phyloP scores from a whole-genome alignment of 371 early-diverging fungal genomes.

The Mortierella sp. region DNA sequence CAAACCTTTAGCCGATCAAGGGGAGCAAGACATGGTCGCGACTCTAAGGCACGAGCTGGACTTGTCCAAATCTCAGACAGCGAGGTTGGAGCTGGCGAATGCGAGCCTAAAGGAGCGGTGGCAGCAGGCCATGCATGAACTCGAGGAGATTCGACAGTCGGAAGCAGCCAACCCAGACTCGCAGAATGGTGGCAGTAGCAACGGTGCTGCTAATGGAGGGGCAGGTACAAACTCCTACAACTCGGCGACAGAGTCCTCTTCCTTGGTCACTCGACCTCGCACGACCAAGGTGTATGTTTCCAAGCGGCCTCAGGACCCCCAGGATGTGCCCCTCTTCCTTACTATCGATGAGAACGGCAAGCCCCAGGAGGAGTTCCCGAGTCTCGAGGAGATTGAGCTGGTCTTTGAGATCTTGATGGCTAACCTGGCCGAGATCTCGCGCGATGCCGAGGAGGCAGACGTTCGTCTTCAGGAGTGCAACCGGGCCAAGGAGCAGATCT shows the following conservation, averaged over 20 bases:
- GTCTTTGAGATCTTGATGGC: constrained; percentile 69
- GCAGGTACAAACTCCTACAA: neutral
- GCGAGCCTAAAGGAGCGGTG: constrained; percentile 51
- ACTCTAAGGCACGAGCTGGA: constrained; percentile 40
- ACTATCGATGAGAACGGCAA: constrained; percentile 31
- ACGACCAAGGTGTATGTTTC: constrained; percentile 37
- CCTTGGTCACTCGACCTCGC: neutral
- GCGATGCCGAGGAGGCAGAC: constrained; percentile 65
- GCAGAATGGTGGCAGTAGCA: neutral
- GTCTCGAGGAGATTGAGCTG: constrained; percentile 68
- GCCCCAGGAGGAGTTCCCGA: constrained; percentile 29
- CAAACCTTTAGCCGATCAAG: neutral
- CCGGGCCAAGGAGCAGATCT: constrained; percentile 65
- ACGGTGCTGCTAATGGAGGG: neutral
- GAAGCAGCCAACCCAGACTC: constrained; percentile 30
- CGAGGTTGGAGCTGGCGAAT: constrained; percentile 43
- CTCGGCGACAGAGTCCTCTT: neutral
- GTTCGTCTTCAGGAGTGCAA: constrained; percentile 57
- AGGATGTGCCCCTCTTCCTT: constrained; percentile 44
- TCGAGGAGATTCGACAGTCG: constrained; percentile 34
- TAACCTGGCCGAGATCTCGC: constrained; percentile 70
- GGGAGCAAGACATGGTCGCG: constrained; percentile 35
- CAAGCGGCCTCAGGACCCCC: constrained; percentile 24
- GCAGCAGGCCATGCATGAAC: constrained; percentile 47
- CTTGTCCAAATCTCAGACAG: constrained; percentile 24